Evolutionary conservation across 768 basidiomycete genomes (phyloP).

Genomic region (Xerocomellus amylosporus): DNA sequence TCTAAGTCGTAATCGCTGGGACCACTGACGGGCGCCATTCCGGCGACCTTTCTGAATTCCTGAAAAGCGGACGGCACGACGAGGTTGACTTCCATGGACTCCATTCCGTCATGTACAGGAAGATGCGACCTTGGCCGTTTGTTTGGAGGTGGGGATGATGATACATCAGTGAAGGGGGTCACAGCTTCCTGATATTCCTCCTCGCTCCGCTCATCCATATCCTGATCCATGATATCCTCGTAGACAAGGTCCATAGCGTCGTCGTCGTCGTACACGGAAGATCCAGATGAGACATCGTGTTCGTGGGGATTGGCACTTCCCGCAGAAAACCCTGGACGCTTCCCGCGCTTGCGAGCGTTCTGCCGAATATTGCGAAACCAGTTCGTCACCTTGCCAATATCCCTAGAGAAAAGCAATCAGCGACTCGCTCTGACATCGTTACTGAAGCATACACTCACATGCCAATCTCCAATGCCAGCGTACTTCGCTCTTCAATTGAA

Average conservation of each 20-base stretch:
- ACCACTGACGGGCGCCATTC: slow-evolving; percentile 20
- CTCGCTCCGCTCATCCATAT: slow-evolving; percentile 53
- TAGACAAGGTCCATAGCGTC: slow-evolving; percentile 52
- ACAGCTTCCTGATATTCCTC: slow-evolving; percentile 75
- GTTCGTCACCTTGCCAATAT: slow-evolving; percentile 81
- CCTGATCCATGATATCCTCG: slow-evolving; percentile 44
- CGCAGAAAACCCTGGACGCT: slow-evolving; percentile 41
- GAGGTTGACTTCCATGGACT: slow-evolving; percentile 35
- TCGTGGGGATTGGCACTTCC: slow-evolving; percentile 40
- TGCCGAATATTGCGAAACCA: slow-evolving; percentile 87
- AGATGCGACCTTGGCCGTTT: slow-evolving; percentile 31
- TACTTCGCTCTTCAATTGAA: slow-evolving; percentile 74
- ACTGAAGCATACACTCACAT: slow-evolving; percentile 47
- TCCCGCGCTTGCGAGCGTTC: slow-evolving; percentile 70
- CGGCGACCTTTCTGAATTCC: slow-evolving; percentile 47
- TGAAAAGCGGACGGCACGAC: slow-evolving; percentile 43
- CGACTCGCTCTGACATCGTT: neutral
- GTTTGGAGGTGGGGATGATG: slow-evolving; percentile 37
- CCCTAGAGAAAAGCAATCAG: slow-evolving; percentile 42
- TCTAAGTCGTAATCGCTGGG: slow-evolving; percentile 27
- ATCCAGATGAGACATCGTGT: slow-evolving; percentile 51
- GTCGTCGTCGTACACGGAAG: slow-evolving; percentile 44
- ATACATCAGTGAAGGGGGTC: slow-evolving; percentile 62
- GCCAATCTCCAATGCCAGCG: slow-evolving; percentile 72
- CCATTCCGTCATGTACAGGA: slow-evolving; percentile 29